Evolutionary conservation across 139 green algal genomes (phyloP).

Genomic region (Spirogloea muscicola): DNA sequence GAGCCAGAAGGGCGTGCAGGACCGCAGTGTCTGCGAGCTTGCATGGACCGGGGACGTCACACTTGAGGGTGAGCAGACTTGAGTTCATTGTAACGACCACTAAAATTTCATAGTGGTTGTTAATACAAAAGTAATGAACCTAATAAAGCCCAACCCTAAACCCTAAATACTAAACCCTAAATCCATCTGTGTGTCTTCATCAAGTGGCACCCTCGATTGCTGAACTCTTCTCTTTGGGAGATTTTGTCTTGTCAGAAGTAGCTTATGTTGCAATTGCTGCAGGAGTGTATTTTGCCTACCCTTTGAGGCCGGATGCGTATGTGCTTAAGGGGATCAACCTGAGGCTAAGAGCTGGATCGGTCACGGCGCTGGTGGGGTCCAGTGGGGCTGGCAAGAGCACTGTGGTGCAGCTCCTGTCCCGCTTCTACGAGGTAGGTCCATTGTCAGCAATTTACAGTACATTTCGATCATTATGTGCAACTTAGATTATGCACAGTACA

Average conservation of each 20-base stretch:
- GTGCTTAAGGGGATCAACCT: slow-evolving; percentile 24
- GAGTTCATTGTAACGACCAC: neutral
- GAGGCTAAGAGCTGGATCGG: slow-evolving; percentile 60
- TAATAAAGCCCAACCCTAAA: too few relatives aligned
- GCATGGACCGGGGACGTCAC: slow-evolving; percentile 29
- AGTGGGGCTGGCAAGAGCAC: slow-evolving; percentile 87
- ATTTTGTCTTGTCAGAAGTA: too few relatives aligned
- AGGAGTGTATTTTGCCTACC: slow-evolving; percentile 31
- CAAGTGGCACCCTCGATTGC: too few relatives aligned
- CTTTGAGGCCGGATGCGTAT: neutral
- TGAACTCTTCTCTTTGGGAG: too few relatives aligned
- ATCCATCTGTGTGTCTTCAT: too few relatives aligned
- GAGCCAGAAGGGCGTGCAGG: neutral
- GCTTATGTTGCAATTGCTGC: too few relatives aligned
- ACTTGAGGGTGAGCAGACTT: slow-evolving; percentile 21
- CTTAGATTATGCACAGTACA: too few relatives aligned
- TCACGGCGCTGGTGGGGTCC: slow-evolving; percentile 84
- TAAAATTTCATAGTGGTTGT: too few relatives aligned
- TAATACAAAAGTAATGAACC: too few relatives aligned
- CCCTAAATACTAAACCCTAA: too few relatives aligned
- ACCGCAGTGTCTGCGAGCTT: slow-evolving; percentile 24
- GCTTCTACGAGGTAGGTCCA: slow-evolving; percentile 91
- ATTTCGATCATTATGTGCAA: too few relatives aligned
- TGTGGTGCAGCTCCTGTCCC: slow-evolving; percentile 76
- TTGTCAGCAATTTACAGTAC: too few relatives aligned